A percentile compares a stretch with the other conserved stretches of the same genome.
These are phyloP conservation scores for Mangifera indica DNA, from an alignment of 345 rosid genomes.

Conservation along the genomic window DNA sequence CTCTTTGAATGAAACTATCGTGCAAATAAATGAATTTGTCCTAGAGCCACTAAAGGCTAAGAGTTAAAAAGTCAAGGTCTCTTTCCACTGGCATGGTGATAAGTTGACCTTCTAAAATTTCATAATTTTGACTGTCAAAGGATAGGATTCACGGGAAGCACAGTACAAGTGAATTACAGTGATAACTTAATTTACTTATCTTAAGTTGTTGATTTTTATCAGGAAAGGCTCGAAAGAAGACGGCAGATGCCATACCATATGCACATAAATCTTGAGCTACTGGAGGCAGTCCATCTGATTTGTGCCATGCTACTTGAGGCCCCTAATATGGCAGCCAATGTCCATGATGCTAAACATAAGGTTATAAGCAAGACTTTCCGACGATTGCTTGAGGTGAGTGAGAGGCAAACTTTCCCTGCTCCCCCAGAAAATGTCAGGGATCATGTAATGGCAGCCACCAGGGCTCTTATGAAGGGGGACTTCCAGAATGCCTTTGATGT, in stretches of 20 bases:
- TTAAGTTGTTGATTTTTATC: slow-evolving; percentile 20
- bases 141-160: too few species aligned
- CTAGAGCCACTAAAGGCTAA: too few species aligned
- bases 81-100: too few species aligned
- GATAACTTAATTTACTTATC: neutral
- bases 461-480: slow-evolving; percentile 78
- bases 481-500: slow-evolving; percentile 61
- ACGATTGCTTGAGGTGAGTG: slow-evolving; percentile 67
- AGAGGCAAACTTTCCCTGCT: slow-evolving; percentile 78
- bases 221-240: slow-evolving; percentile 91
- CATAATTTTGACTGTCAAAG: too few species aligned
- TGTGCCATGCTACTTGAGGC: slow-evolving; percentile 95
- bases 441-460: slow-evolving; percentile 83
- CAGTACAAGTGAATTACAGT: too few species aligned
- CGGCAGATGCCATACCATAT: slow-evolving; percentile 95
- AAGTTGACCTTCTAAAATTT: too few species aligned
- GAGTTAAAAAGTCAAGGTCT: too few species aligned
- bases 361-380: slow-evolving; percentile 83
- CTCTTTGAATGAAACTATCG: too few species aligned
- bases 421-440: slow-evolving; percentile 90
- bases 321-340: slow-evolving; percentile 84
- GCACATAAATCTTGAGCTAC: slow-evolving; percentile 95
- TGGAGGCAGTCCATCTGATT: slow-evolving; percentile 84
- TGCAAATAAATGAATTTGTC: too few species aligned
- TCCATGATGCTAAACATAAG: slow-evolving; percentile 54